Percentiles rank a stretch among this genome's conserved stretches.
Evolutionary conservation across 1,284 basidiomycete genomes (phyloP).

Genomic region (Sanghuangporus weigelae): DNA sequence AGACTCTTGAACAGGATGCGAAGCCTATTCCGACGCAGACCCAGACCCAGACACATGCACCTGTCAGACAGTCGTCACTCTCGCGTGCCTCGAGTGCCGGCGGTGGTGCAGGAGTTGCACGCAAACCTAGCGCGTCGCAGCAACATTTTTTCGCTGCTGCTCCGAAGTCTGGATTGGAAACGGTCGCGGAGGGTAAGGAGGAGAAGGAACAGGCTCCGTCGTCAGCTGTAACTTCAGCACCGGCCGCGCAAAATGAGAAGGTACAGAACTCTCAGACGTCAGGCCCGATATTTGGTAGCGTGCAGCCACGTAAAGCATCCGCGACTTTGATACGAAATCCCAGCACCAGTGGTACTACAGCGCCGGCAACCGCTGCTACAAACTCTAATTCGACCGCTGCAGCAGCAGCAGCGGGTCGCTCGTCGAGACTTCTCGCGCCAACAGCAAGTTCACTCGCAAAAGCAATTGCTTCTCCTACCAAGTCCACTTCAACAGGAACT

Average conservation of each 20-base stretch:
- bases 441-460: constrained; percentile 76
- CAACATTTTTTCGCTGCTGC: background rate
- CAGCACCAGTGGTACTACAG: background rate
- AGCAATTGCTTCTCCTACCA: constrained; percentile 25
- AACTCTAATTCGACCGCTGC: background rate
- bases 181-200: background rate
- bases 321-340: constrained; percentile 18
- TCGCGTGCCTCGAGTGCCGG: background rate
- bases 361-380: background rate
- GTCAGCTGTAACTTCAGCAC: too few species aligned
- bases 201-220: background rate
- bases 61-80: background rate
- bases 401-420: constrained; percentile 23
- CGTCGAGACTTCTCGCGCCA: constrained; percentile 61
- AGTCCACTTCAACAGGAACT: constrained; percentile 7
- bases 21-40: background rate
- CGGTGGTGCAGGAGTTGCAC: background rate
- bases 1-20: background rate
- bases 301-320: constrained; percentile 24
- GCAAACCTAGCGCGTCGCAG: background rate
- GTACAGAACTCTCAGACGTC: constrained; percentile 20
- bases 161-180: background rate
- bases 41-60: background rate
- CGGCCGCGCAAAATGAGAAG: background rate
- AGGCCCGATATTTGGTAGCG: constrained; percentile 19